A percentile compares a stretch with the other conserved stretches of the same genome.
These are phyloP conservation scores for Leccinum longicurvipes DNA, from an alignment of 768 basidiomycete genomes.

Conservation along the genomic window DNA sequence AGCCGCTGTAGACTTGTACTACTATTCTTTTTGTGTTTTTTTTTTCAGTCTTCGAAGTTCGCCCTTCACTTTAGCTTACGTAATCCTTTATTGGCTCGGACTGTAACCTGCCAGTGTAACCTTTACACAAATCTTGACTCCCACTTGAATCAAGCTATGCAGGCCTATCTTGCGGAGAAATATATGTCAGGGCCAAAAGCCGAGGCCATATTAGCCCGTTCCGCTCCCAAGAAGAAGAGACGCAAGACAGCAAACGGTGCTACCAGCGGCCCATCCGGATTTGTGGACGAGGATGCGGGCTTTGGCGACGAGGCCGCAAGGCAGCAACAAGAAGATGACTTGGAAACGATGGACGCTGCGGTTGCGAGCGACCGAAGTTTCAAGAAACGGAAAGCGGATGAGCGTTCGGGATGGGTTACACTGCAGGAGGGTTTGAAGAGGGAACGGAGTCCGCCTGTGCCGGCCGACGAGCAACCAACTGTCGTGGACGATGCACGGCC, in stretches of 20 bases:
- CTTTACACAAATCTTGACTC: background rate
- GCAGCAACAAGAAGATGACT: slow-evolving; percentile 53
- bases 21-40: background rate
- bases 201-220: slow-evolving; percentile 83
- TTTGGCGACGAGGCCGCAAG: slow-evolving; percentile 52
- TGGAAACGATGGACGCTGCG: slow-evolving; percentile 56
- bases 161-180: slow-evolving; percentile 82
- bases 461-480: slow-evolving; percentile 67
- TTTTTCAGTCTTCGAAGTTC: background rate
- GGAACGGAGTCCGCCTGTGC: slow-evolving; percentile 50
- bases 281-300: slow-evolving; percentile 68
- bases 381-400: slow-evolving; percentile 64
- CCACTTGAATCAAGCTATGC: slow-evolving; percentile 42
- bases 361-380: slow-evolving; percentile 74
- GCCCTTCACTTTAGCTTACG: slow-evolving; percentile 1
- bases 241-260: slow-evolving; percentile 45
- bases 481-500: slow-evolving; percentile 45
- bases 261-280: slow-evolving; percentile 29
- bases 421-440: slow-evolving; percentile 50
- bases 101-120: background rate
- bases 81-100: background rate
- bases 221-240: slow-evolving; percentile 60
- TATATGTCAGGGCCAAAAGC: slow-evolving; percentile 98
- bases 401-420: slow-evolving; percentile 65
- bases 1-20: too few relatives aligned